Evolutionary conservation across 257 asterid species (phyloP).

Genomic region (Penstemon newberryi): DNA sequence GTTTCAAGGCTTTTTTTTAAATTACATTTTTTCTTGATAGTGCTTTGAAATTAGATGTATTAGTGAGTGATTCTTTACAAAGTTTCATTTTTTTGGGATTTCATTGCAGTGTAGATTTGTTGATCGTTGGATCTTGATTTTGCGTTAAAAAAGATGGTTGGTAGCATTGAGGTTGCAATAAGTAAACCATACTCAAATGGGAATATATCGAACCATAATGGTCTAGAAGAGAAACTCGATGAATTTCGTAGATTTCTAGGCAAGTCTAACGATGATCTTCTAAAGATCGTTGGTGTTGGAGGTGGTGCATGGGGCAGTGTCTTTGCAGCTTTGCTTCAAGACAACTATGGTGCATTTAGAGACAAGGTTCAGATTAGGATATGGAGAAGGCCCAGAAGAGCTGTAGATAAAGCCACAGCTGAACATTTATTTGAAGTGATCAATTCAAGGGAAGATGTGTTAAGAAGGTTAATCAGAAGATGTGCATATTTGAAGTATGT

Average conservation of each 20-base stretch:
- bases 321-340: conserved; percentile 82
- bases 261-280: conserved; percentile 58
- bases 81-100: conserved; percentile 18
- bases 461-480: conserved; percentile 83
- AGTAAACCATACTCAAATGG: conserved; percentile 47
- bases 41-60: background rate
- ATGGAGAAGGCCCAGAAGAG: conserved; percentile 80
- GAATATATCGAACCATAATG: conserved; percentile 37
- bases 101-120: conserved; percentile 14
- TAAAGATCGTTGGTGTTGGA: conserved; percentile 83
- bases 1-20: background rate
- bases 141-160: conserved; percentile 58
- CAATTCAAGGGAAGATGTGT: conserved; percentile 80
- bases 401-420: conserved; percentile 67
- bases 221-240: conserved; percentile 66
- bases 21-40: background rate
- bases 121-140: conserved; percentile 29
- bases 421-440: conserved; percentile 81
- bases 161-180: conserved; percentile 52
- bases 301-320: conserved; percentile 97
- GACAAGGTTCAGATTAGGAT: conserved; percentile 73
- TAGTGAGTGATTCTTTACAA: background rate
- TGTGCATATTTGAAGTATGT: conserved; percentile 84
- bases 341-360: conserved; percentile 69
- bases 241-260: conserved; percentile 61